phyloP scores from a whole-genome alignment of 176 grass and related monocot species.

The Calamus simplicifolius region DNA sequence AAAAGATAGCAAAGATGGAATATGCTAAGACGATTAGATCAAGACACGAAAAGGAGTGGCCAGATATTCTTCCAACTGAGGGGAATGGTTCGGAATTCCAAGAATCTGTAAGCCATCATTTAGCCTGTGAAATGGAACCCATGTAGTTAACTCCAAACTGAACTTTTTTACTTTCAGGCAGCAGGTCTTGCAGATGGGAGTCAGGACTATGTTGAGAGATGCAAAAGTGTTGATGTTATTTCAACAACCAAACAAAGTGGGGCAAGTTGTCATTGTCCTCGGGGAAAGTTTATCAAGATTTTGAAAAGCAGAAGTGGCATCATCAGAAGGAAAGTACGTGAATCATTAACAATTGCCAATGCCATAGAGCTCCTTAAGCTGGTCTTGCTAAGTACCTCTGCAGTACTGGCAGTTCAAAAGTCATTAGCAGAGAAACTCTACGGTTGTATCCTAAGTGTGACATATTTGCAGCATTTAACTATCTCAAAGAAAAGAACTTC shows the following conservation, averaged over 20 bases:
- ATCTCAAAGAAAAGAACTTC: conserved; percentile 78
- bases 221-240: conserved; percentile 19
- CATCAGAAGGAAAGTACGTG: conserved; percentile 44
- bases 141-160: neutral
- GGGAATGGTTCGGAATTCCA: conserved; percentile 17
- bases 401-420: conserved; percentile 51
- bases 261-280: conserved; percentile 17
- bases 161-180: conserved; percentile 24
- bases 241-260: conserved; percentile 26
- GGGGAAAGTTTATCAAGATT: conserved; percentile 33
- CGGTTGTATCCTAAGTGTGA: conserved; percentile 70
- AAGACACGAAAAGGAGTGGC: conserved; percentile 22
- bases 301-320: conserved; percentile 35
- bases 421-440: conserved; percentile 60
- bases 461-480: conserved; percentile 74
- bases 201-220: conserved; percentile 18
- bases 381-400: conserved; percentile 72
- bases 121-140: neutral
- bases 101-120: conserved; percentile 33
- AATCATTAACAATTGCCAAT: conserved; percentile 76
- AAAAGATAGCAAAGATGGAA: conserved; percentile 55
- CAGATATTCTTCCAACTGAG: conserved; percentile 15
- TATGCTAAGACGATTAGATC: conserved; percentile 32
- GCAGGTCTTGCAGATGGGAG: conserved; percentile 21
- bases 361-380: conserved; percentile 80